These are phyloP conservation scores for Xylariaceae sp. DNA, from an alignment of 2,329 filamentous ascomycete species.

Conservation along the genomic window DNA sequence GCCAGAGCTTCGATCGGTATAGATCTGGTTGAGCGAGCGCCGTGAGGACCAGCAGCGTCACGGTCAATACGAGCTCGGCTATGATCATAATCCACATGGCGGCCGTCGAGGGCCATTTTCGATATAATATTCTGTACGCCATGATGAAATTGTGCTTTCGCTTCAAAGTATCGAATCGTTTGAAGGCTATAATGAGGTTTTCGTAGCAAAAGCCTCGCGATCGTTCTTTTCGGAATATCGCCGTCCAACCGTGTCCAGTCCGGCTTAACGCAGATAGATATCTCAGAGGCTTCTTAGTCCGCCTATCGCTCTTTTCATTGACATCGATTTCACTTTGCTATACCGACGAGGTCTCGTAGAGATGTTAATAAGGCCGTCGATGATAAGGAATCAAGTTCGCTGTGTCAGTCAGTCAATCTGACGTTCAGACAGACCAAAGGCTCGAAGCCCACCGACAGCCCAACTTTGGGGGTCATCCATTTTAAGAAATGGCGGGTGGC, in stretches of 20 bases:
- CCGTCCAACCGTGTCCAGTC: background rate
- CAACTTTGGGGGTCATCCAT: conserved; percentile 28
- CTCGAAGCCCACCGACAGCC: conserved; percentile 20
- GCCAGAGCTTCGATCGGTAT: conserved; percentile 76
- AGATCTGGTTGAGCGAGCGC: conserved; percentile 76
- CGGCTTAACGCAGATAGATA: no score
- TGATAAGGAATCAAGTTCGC: background rate
- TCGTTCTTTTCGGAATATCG: background rate
- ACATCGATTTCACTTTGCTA: conserved; percentile 32
- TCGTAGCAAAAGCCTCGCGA: conserved; percentile 28
- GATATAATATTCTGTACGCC: conserved; percentile 64
- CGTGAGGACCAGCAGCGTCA: conserved; percentile 73
- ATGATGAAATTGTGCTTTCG: conserved; percentile 36
- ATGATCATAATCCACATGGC: conserved; percentile 69
- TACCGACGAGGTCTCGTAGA: conserved; percentile 22
- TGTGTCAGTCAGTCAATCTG: conserved; percentile 2
- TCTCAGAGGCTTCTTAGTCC: no score
- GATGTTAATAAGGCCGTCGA: conserved; percentile 6
- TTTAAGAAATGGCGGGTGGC: conserved; percentile 35
- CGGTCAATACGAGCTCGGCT: conserved; percentile 68
- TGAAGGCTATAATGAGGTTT: conserved; percentile 17
- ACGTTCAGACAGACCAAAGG: conserved; percentile 13
- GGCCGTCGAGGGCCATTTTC: conserved; percentile 63
- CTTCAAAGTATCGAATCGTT: conserved; percentile 7
- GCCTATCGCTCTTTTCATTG: conserved; percentile 29